Percentiles rank a stretch among this genome's conserved stretches.
Evolutionary conservation across 371 early-diverging fungal species (phyloP).

Genomic region (Apophysomyces ossiformis): DNA sequence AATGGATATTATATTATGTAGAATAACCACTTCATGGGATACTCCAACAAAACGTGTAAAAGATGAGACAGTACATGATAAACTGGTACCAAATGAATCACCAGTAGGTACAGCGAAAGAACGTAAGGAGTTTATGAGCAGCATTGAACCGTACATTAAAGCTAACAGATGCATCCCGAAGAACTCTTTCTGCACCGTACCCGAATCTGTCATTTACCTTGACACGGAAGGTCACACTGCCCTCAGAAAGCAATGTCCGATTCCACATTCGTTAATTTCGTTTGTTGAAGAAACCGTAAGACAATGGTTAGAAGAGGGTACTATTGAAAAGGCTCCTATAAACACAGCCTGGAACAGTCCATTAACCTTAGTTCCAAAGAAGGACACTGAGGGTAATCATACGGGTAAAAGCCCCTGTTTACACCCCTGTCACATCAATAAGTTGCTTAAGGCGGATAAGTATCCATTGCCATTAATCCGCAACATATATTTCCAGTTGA

Average conservation of each 20-base stretch:
- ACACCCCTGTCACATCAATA: conserved; percentile 5
- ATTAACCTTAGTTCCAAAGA: conserved; percentile 29
- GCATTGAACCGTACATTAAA: conserved; percentile 13
- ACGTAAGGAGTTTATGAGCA: conserved; percentile 13
- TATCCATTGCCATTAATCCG: conserved; percentile 13
- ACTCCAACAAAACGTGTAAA: background rate
- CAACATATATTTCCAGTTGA: background rate
- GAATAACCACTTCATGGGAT: conserved; percentile 14
- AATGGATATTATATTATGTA: conserved; percentile 13
- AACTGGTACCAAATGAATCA: conserved; percentile 21
- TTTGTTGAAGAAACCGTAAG: conserved; percentile 9
- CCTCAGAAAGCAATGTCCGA: conserved; percentile 19
- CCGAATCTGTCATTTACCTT: conserved; percentile 18
- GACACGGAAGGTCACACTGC: conserved; percentile 9
- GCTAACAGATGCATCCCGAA: conserved; percentile 17
- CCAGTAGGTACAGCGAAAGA: conserved; percentile 20
- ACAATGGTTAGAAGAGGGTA: conserved; percentile 13
- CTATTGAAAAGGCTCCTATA: conserved; percentile 7
- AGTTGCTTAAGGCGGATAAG: background rate
- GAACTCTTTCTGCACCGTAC: conserved; percentile 22
- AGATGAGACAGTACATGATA: background rate
- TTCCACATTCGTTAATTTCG: conserved; percentile 6
- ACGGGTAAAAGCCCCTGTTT: conserved; percentile 14
- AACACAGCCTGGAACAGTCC: conserved; percentile 27
- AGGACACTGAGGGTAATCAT: conserved; percentile 19